These are phyloP conservation scores for Albugo laibachii DNA, from an alignment of 352 stramenopile species.

Conservation along the genomic window DNA sequence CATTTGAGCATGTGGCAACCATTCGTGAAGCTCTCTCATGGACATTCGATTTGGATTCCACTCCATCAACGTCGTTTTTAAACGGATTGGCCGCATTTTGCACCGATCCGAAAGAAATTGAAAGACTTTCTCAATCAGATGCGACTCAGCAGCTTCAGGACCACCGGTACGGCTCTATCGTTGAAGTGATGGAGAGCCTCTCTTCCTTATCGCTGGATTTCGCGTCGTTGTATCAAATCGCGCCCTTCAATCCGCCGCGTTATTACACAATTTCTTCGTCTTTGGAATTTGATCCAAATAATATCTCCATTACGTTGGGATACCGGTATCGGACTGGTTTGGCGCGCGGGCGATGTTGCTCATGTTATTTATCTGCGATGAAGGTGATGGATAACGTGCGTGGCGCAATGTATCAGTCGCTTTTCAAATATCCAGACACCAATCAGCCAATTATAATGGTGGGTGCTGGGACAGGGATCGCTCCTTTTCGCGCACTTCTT, in stretches of 20 bases:
- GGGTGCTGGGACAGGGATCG: constrained; percentile 59
- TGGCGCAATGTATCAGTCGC: constrained; percentile 48
- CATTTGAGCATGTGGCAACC: constrained; percentile 32
- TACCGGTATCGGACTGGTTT: constrained; percentile 12
- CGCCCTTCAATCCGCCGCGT: constrained; percentile 31
- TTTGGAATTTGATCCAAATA: constrained; percentile 27
- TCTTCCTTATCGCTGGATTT: constrained; percentile 45
- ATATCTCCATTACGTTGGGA: constrained; percentile 34
- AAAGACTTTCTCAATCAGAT: constrained; percentile 3
- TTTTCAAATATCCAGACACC: constrained; percentile 50
- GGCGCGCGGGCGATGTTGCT: constrained; percentile 24
- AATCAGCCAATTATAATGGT: constrained; percentile 50
- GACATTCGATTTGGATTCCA: constrained; percentile 52
- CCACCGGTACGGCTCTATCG: constrained; percentile 25
- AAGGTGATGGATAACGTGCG: constrained; percentile 21
- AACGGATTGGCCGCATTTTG: constrained; percentile 35
- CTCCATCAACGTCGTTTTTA: constrained; percentile 35
- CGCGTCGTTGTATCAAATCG: constrained; percentile 40
- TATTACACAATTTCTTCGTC: constrained; percentile 78
- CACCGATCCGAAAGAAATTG: constrained; percentile 21
- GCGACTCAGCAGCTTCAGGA: constrained; percentile 22
- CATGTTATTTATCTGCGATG: constrained; percentile 39
- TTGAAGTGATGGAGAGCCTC: constrained; percentile 46
- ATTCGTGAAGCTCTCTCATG: constrained; percentile 52
- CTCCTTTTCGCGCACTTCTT: constrained; percentile 61